Conservation (phyloP, 2,329 filamentous ascomycete genomes). For the Colletotrichum cordylinicola region DNA sequence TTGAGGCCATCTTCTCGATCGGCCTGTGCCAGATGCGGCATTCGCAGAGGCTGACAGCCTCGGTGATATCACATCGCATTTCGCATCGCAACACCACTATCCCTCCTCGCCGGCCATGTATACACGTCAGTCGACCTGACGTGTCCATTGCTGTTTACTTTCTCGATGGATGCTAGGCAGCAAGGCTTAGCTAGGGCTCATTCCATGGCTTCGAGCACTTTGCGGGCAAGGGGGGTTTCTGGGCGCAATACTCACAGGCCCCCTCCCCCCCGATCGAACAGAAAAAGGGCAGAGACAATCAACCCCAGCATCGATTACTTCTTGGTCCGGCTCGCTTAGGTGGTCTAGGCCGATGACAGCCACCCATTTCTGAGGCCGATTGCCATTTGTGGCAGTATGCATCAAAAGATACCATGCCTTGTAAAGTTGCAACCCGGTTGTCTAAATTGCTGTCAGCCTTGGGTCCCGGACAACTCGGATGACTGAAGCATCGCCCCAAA, state of each 20-base stretch:
- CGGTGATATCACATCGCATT: neutral
- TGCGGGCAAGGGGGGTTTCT: neutral
- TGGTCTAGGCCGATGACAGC: neutral
- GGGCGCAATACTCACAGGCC: neutral
- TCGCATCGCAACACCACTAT: neutral
- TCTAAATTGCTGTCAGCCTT: neutral
- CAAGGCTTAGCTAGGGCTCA: neutral
- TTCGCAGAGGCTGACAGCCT: neutral
- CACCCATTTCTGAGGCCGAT: neutral
- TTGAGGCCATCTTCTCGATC: neutral
- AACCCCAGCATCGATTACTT: neutral
- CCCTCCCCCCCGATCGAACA: neutral
- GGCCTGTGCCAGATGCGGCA: neutral
- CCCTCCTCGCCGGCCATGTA: neutral
- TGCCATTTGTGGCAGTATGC: neutral
- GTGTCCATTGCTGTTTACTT: neutral
- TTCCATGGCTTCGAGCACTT: neutral
- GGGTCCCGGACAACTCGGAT: neutral
- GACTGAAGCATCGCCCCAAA: neutral
- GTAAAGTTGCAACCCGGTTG: neutral
- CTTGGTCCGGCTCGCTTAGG: slow-evolving; percentile 1
- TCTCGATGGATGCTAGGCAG: neutral
- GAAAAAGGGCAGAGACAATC: neutral
- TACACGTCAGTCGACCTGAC: slow-evolving; percentile 13
- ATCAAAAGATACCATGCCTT: neutral